Evolutionary conservation across 768 basidiomycete species (phyloP), one percentile per base, ranked within the genome.

Genomic region (Boletus barrowsii): DNA sequence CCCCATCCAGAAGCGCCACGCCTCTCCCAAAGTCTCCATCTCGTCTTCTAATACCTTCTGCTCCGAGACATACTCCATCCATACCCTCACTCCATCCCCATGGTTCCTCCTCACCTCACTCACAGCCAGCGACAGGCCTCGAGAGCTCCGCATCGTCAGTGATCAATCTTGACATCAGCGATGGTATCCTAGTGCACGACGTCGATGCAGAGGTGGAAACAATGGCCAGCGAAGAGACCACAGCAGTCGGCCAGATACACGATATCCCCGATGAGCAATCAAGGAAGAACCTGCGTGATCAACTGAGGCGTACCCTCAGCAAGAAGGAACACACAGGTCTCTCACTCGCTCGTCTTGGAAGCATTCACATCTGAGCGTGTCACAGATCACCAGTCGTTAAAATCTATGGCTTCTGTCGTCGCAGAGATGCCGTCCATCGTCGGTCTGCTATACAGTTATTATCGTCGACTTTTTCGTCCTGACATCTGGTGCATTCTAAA

Each of bases 91-190:
- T 86, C 30, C 78, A 80, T 40, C 78, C 83, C 30, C 79, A 81
- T 68, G 74, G 73, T 40, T 55, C 70, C 36, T 63, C 68, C 18
- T 70, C 64, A 61, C 50, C 59, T 17, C 33, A 42, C 55, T 52
- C 65, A 51, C 62, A 66, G 42, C 75, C 72, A 41, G 61, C 69
- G 56, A 42, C 75, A 29, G 72, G 66, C 42, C 70, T 83, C 42
- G 79, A 83, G 62, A 87, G 84, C 66, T 83, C 86, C 20, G 81
- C 87, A 35, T 89, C 87, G 43, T 90, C 89, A 36, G 77, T 87
- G 18, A 74, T 82, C 61, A 83, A 86, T 63, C 65, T 88, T 70
- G 84, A 87, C 58, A 70, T 83, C 54, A 76, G 75, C 49, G 87
- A 88, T 59, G 84, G 86, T 10, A 84, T 90, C 49, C 73, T 90